phyloP scores from a whole-genome alignment of 169 alveolate species.

The Cryptosporidium ryanae region DNA sequence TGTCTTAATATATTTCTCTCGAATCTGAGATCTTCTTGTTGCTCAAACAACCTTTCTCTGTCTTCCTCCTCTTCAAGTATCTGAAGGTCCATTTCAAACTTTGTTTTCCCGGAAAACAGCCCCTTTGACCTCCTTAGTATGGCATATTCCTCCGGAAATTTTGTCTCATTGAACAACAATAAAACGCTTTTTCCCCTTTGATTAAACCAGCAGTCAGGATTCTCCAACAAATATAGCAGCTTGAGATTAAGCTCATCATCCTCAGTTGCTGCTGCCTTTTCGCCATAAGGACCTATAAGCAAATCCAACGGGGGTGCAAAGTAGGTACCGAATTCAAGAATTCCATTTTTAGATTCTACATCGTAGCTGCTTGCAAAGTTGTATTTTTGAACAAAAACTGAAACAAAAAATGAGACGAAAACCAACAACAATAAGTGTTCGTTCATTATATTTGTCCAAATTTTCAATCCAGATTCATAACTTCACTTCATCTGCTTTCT shows the following conservation, averaged over 20 bases:
- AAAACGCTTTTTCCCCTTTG: constrained; percentile 53
- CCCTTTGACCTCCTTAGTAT: constrained; percentile 24
- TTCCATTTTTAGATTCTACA: no score
- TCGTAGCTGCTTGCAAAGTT: no score
- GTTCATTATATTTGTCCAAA: no score
- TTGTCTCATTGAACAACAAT: constrained; percentile 38
- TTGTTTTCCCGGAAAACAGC: not conserved
- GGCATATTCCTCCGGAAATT: constrained; percentile 55
- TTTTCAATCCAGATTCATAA: no score
- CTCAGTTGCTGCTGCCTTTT: no score
- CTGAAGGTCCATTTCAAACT: constrained; percentile 18
- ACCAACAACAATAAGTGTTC: no score
- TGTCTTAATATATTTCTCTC: not conserved
- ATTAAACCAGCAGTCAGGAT: constrained; percentile 60
- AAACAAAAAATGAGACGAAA: no score
- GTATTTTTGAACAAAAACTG: no score
- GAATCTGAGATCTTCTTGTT: not conserved
- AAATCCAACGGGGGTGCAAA: no score
- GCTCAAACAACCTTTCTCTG: not conserved
- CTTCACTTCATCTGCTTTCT: no score
- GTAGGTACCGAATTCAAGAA: no score
- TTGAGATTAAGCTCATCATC: constrained; percentile 15
- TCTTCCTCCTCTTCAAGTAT: constrained; percentile 61
- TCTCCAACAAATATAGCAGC: constrained; percentile 10
- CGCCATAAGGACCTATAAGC: no score